Conservation (phyloP, 129 eudicot genomes). For the Cynara cardunculus region DNA sequence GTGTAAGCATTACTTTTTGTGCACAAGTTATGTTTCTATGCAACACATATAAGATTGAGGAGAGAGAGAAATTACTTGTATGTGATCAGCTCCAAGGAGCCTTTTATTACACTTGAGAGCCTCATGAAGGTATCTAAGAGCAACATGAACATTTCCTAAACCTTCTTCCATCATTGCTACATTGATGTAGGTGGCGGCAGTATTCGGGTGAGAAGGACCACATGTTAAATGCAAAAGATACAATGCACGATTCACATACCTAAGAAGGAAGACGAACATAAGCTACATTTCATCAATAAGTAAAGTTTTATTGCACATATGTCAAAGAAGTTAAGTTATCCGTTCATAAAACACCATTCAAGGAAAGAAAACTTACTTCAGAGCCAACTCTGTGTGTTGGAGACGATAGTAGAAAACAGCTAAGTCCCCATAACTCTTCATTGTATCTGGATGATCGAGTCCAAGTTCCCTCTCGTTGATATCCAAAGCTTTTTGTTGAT, state of each 20-base stretch:
- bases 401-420: slow-evolving; percentile 97
- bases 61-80: slow-evolving; percentile 64
- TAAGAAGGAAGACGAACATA: slow-evolving; percentile 13
- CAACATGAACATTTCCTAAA: slow-evolving; percentile 92
- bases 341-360: not conserved
- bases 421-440: slow-evolving; percentile 97
- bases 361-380: slow-evolving; percentile 51
- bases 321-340: too few relatives aligned
- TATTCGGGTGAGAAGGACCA: slow-evolving; percentile 97
- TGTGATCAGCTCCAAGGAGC: slow-evolving; percentile 93
- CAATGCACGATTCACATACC: slow-evolving; percentile 96
- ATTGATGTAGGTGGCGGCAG: slow-evolving; percentile 95
- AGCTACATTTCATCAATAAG: not conserved
- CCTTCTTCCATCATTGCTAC: slow-evolving; percentile 99
- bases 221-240: slow-evolving; percentile 95
- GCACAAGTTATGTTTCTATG: not conserved
- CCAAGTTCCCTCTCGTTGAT: slow-evolving; percentile 98
- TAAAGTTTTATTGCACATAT: too few relatives aligned
- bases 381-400: slow-evolving; percentile 93
- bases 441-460: slow-evolving; percentile 97
- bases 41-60: not conserved
- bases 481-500: slow-evolving; percentile 97
- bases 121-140: slow-evolving; percentile 94
- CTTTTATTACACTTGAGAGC: slow-evolving; percentile 96
- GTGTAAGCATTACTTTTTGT: not conserved